Percentiles rank a stretch among this genome's conserved stretches.
Evolutionary conservation across 495 filamentous ascomycete species (phyloP).

Genomic region (Geopyxis carbonaria): DNA sequence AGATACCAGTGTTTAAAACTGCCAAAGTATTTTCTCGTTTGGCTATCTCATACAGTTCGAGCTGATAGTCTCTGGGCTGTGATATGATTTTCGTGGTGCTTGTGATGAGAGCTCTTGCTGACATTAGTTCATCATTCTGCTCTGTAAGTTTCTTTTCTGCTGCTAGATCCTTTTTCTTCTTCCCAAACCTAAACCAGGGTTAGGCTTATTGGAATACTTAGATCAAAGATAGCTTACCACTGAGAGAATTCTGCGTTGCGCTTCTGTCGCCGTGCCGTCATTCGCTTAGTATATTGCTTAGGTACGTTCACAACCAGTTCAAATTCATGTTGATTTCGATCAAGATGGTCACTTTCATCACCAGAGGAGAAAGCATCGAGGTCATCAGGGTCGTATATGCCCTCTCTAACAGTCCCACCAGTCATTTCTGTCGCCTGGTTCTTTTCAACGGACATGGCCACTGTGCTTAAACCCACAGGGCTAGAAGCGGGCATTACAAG

Average conservation of each 20-base stretch:
- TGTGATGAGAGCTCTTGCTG: slow-evolving; percentile 27
- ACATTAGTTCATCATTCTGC: slow-evolving; percentile 27
- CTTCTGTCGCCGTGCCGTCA: slow-evolving; percentile 32
- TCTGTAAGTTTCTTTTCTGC: slow-evolving; percentile 15
- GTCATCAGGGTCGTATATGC: no score
- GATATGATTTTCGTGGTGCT: slow-evolving; percentile 40
- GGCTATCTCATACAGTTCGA: slow-evolving; percentile 79
- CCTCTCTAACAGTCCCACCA: no score
- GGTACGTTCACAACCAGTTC: no score
- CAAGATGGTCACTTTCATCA: no score
- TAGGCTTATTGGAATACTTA: no score
- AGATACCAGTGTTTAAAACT: slow-evolving; percentile 78
- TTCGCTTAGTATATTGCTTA: slow-evolving; percentile 22
- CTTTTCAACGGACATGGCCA: no score
- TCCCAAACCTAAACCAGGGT: slow-evolving; percentile 12
- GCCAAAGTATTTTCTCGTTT: slow-evolving; percentile 81
- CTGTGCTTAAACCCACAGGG: no score
- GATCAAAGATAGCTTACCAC: slow-evolving; percentile 28
- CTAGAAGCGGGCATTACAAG: no score
- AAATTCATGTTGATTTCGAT: no score
- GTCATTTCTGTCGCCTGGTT: no score
- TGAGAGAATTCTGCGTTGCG: slow-evolving; percentile 39
- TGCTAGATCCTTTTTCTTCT: slow-evolving; percentile 11
- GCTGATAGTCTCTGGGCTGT: slow-evolving; percentile 75
- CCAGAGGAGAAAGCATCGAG: no score